A percentile compares a stretch with the other conserved stretches of the same genome.
Evolutionary conservation across 257 asterid genomes (phyloP).

Genomic region (Plantago major): DNA sequence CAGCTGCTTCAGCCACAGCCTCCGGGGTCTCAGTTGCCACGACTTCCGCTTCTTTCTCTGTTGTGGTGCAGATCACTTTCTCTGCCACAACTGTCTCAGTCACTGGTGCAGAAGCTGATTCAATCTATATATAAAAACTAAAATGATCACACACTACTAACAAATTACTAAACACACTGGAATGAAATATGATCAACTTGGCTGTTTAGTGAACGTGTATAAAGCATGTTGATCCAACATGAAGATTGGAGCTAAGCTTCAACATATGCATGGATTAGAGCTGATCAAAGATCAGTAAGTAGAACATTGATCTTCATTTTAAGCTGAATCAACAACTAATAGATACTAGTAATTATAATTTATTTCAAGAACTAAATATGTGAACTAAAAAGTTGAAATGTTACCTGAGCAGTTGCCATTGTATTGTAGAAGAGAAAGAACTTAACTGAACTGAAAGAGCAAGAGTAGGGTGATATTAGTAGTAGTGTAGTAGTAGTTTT

Average conservation of each 20-base stretch:
- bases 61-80: not conserved
- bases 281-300: no score
- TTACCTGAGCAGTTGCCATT: conserved; percentile 4
- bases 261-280: no score
- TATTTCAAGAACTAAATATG: no score
- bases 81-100: not conserved
- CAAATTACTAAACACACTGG: no score
- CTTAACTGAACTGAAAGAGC: not conserved
- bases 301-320: no score
- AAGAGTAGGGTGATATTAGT: not conserved
- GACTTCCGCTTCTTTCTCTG: not conserved
- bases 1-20: not conserved
- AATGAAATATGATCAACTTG: no score
- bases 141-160: not conserved
- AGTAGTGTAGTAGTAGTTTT: not conserved
- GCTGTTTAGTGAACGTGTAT: no score
- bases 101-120: not conserved
- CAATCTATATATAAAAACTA: not conserved
- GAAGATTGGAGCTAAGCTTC: no score
- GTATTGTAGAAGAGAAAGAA: not conserved
- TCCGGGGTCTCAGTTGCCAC: not conserved
- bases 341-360: no score
- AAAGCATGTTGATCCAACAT: no score
- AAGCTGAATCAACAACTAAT: no score
- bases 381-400: not conserved